phyloP scores from a whole-genome alignment of 2,329 filamentous ascomycete genomes.

The Pseudogymnoascus sp. region DNA sequence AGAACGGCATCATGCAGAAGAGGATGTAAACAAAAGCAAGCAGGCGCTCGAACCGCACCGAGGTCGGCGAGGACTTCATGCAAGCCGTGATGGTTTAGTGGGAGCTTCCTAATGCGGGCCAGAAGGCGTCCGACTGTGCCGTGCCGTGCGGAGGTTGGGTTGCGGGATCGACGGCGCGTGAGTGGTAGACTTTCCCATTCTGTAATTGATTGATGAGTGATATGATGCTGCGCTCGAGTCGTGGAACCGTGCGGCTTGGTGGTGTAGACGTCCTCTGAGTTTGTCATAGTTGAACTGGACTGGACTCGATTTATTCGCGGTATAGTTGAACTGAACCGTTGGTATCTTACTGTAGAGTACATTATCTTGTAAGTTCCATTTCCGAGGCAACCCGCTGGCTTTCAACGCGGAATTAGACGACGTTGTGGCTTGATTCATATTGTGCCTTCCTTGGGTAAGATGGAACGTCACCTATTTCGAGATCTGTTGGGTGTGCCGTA shows the following conservation, averaged over 20 bases:
- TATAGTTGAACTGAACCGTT: background rate
- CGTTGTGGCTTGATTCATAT: background rate
- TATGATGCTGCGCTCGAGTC: background rate
- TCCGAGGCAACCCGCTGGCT: background rate
- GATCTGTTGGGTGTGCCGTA: background rate
- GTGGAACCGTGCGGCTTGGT: background rate
- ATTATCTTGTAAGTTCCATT: background rate
- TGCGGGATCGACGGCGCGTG: background rate
- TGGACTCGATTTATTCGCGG: background rate
- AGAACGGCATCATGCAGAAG: background rate
- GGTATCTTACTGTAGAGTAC: background rate
- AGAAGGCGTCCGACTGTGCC: background rate
- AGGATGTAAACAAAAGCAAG: background rate
- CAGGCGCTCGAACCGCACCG: background rate
- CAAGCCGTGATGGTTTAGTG: background rate
- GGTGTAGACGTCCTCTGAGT: background rate
- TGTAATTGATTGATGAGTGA: background rate
- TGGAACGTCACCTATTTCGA: background rate
- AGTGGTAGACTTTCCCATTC: background rate
- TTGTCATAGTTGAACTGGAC: background rate
- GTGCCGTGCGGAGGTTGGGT: background rate
- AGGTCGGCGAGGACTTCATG: background rate
- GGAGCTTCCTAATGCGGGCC: background rate
- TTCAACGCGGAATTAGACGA: background rate
- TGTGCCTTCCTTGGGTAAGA: background rate